Conservation (phyloP, 106 monocot species). For the Gastrodia elata region DNA sequence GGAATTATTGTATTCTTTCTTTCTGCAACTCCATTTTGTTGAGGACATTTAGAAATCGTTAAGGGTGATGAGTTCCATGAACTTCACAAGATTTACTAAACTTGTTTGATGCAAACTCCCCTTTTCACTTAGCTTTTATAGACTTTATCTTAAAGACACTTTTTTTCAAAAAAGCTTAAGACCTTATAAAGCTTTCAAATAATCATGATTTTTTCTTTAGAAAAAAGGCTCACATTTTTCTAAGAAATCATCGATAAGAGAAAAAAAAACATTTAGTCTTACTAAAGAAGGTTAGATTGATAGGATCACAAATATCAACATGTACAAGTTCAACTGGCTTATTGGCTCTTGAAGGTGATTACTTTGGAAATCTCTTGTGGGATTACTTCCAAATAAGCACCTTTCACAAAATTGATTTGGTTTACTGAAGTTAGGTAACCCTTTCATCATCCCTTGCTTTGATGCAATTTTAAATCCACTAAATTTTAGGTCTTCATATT, state of each 20-base stretch:
- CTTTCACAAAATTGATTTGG: slow-evolving; percentile 12
- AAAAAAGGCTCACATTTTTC: slow-evolving; percentile 3
- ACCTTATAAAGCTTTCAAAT: neutral
- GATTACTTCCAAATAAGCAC: slow-evolving; percentile 7
- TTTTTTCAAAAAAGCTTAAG: slow-evolving; percentile 6
- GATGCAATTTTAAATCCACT: neutral
- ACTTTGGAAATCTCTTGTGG: slow-evolving; percentile 5
- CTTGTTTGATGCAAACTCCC: neutral
- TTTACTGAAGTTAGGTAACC: neutral
- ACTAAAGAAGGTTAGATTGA: neutral
- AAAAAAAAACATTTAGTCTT: slow-evolving; percentile 9
- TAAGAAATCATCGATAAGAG: slow-evolving; percentile 7
- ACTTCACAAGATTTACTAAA: slow-evolving; percentile 3
- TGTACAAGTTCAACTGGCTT: slow-evolving; percentile 8
- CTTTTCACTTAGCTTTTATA: neutral
- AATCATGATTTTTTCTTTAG: neutral
- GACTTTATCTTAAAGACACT: neutral
- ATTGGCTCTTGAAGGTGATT: neutral
- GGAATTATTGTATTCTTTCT: neutral
- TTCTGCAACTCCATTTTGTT: neutral
- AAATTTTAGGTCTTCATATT: slow-evolving; percentile 8
- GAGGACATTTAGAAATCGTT: neutral
- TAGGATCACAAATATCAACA: slow-evolving; percentile 3
- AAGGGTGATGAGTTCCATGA: neutral
- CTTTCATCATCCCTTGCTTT: neutral